Percentiles rank a stretch among this genome's conserved stretches.
Conservation (phyloP, 768 basidiomycete genomes). For the Lyophyllum decastes region DNA sequence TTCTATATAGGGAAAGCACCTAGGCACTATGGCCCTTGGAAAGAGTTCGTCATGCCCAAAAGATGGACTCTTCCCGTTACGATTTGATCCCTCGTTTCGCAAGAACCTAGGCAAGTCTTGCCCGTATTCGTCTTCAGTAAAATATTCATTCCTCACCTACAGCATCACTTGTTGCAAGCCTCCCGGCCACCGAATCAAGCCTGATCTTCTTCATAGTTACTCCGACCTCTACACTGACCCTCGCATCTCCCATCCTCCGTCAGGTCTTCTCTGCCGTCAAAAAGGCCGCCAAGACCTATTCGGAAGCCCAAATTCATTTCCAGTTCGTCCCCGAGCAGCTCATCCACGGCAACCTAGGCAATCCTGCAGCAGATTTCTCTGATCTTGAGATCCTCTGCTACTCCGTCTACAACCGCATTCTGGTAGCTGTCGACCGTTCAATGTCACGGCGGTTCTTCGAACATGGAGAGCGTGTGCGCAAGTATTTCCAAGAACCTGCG, state of each 20-base stretch:
- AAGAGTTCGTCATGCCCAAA: conserved; percentile 42
- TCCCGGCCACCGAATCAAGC: conserved; percentile 38
- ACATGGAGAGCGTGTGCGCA: conserved; percentile 37
- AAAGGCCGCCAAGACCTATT: conserved; percentile 49
- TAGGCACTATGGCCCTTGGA: conserved; percentile 60
- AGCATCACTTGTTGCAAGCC: conserved; percentile 53
- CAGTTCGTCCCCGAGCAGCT: conserved; percentile 75
- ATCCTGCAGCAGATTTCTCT: conserved; percentile 39
- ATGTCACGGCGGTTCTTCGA: conserved; percentile 56
- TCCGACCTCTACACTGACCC: conserved; percentile 59
- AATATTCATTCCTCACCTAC: conserved; percentile 2
- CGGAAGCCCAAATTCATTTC: conserved; percentile 57
- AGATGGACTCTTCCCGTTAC: conserved; percentile 63
- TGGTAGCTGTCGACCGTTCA: conserved; percentile 57
- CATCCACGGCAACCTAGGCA: conserved; percentile 48
- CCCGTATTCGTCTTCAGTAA: not conserved
- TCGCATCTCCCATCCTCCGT: conserved; percentile 68
- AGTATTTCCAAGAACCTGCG: conserved; percentile 64
- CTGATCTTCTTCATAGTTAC: conserved; percentile 71
- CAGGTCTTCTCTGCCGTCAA: conserved; percentile 67
- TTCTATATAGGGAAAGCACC: conserved; percentile 52
- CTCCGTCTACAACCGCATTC: conserved; percentile 74
- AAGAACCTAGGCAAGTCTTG: conserved; percentile 57
- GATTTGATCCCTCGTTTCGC: conserved; percentile 66
- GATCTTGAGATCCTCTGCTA: conserved; percentile 54